phyloP scores from a whole-genome alignment of 75 land plant species.

The Pinus albicaulis region DNA sequence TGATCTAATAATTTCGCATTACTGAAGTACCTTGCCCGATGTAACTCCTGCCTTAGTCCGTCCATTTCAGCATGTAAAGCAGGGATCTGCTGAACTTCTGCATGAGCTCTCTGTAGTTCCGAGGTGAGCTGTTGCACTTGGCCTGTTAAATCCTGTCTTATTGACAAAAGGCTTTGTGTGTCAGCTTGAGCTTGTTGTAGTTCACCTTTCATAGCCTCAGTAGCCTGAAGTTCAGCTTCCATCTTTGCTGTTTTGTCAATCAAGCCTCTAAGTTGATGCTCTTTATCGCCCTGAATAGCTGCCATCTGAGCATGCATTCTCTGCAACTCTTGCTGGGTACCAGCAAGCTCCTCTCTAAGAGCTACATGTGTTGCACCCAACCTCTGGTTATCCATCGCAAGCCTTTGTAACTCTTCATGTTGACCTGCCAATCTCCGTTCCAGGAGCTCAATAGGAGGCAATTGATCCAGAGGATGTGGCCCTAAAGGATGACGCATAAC shows the following conservation, averaged over 20 bases:
- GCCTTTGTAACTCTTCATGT: slow-evolving; percentile 76
- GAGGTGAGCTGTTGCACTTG: slow-evolving; percentile 50
- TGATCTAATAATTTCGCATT: background rate
- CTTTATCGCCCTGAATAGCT: slow-evolving; percentile 56
- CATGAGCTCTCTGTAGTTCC: slow-evolving; percentile 59
- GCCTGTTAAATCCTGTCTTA: slow-evolving; percentile 57
- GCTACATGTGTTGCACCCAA: slow-evolving; percentile 84
- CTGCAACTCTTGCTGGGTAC: slow-evolving; percentile 71
- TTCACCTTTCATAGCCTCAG: slow-evolving; percentile 54
- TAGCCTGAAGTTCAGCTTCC: slow-evolving; percentile 56
- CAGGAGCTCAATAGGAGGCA: slow-evolving; percentile 55
- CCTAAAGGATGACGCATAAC: slow-evolving; percentile 34
- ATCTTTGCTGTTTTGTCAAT: slow-evolving; percentile 61
- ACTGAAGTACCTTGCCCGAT: slow-evolving; percentile 54
- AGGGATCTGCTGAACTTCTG: slow-evolving; percentile 69
- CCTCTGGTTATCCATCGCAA: slow-evolving; percentile 74
- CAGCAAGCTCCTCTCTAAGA: slow-evolving; percentile 84
- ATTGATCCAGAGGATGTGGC: slow-evolving; percentile 39
- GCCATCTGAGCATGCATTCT: slow-evolving; percentile 55
- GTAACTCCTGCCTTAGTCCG: slow-evolving; percentile 65
- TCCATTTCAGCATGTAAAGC: slow-evolving; percentile 66
- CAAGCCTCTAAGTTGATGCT: slow-evolving; percentile 55
- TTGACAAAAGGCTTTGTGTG: slow-evolving; percentile 51
- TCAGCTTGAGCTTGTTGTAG: slow-evolving; percentile 54
- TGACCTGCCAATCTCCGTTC: slow-evolving; percentile 79